phyloP scores from a whole-genome alignment of 2,329 filamentous ascomycete genomes.

The Penicillium nordicum region DNA sequence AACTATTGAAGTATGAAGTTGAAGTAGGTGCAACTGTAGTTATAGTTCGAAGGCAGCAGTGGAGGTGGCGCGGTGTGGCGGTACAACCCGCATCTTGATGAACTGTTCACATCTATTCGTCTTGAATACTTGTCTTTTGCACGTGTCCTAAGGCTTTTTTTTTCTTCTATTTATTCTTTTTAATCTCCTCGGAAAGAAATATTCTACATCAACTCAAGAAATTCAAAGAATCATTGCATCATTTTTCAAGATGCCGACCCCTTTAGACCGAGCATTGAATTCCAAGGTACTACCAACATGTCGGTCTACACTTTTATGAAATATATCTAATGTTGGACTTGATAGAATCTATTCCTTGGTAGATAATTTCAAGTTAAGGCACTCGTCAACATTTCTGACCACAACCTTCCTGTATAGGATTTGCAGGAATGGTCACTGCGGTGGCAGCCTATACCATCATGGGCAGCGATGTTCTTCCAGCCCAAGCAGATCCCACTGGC shows the following conservation, averaged over 20 bases:
- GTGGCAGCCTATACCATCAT: slow-evolving; percentile 81
- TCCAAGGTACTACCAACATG: slow-evolving; percentile 57
- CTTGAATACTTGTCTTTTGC: slow-evolving; percentile 2
- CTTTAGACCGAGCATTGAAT: slow-evolving; percentile 64
- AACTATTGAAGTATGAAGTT: not conserved
- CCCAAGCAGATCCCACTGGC: slow-evolving; percentile 70
- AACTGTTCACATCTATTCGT: not conserved
- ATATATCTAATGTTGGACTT: slow-evolving; percentile 17
- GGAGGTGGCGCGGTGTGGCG: slow-evolving; percentile 5
- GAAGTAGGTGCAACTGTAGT: not conserved
- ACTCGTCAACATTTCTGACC: slow-evolving; percentile 20
- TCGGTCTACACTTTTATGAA: not conserved
- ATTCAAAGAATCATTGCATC: not conserved
- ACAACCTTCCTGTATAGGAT: slow-evolving; percentile 53
- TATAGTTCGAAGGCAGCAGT: slow-evolving; percentile 1
- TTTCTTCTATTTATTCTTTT: not conserved
- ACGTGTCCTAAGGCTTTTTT: not conserved
- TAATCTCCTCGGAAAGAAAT: not conserved
- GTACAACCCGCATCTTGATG: not conserved
- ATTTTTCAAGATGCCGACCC: slow-evolving; percentile 59
- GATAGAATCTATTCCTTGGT: slow-evolving; percentile 69
- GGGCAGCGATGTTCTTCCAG: slow-evolving; percentile 79
- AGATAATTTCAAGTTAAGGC: slow-evolving; percentile 21
- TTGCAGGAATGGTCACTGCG: slow-evolving; percentile 76
- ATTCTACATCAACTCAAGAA: not conserved